Percentiles rank a stretch among this genome's conserved stretches.
Conservation (phyloP, 805 yeast species). For the Yamadazyma insecticola region DNA sequence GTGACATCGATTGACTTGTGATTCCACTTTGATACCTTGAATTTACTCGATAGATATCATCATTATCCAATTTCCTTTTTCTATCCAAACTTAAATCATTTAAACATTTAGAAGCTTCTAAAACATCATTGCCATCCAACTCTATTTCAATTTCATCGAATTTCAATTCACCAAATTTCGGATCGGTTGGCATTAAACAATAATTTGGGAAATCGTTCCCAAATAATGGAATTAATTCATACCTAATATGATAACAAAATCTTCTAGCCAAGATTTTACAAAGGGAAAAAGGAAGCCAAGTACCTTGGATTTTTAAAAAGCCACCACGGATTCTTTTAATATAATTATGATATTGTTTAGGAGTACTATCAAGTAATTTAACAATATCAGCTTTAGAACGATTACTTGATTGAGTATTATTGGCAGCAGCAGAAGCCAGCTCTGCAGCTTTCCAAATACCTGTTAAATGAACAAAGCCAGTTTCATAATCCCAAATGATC, state of each 20-base stretch:
- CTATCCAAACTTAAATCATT: slow-evolving; percentile 24
- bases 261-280: slow-evolving; percentile 65
- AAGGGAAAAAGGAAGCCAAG: slow-evolving; percentile 77
- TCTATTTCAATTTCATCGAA: slow-evolving; percentile 26
- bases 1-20: too few relatives aligned
- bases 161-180: slow-evolving; percentile 61
- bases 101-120: slow-evolving; percentile 33
- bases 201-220: slow-evolving; percentile 62
- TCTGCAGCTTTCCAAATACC: slow-evolving; percentile 73
- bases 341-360: slow-evolving; percentile 53
- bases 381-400: slow-evolving; percentile 70
- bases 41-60: too few relatives aligned
- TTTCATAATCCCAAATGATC: slow-evolving; percentile 80
- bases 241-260: slow-evolving; percentile 75
- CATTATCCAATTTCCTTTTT: too few relatives aligned
- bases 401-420: slow-evolving; percentile 6
- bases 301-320: slow-evolving; percentile 86
- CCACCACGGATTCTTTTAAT: slow-evolving; percentile 85
- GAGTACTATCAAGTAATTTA: slow-evolving; percentile 60
- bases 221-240: slow-evolving; percentile 72
- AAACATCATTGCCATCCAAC: slow-evolving; percentile 22
- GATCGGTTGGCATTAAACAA: slow-evolving; percentile 56
- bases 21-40: too few relatives aligned
- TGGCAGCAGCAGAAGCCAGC: slow-evolving; percentile 8
- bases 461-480: slow-evolving; percentile 84